These are phyloP conservation scores for Podospora bellae-mahoneyi DNA, from an alignment of 495 filamentous ascomycete genomes.

Conservation along the genomic window DNA sequence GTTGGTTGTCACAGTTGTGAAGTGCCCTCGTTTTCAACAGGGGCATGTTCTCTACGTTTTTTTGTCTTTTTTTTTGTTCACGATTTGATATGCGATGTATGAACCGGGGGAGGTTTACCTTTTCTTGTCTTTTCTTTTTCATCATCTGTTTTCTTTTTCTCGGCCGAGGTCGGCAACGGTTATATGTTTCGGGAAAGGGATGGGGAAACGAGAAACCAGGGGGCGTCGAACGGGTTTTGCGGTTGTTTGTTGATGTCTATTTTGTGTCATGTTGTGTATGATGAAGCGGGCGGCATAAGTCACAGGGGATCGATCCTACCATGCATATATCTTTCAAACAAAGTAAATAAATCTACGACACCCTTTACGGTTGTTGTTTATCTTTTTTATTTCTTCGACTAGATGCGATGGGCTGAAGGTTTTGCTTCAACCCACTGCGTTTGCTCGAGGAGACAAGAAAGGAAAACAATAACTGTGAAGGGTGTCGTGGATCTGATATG, in stretches of 20 bases:
- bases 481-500: too few species aligned
- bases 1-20: slow-evolving; percentile 1
- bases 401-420: too few species aligned
- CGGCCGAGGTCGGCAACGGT: background rate
- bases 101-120: background rate
- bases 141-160: background rate
- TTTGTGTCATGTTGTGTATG: background rate
- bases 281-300: background rate
- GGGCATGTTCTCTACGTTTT: background rate
- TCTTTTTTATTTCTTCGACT: too few species aligned
- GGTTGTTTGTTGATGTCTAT: background rate
- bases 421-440: too few species aligned
- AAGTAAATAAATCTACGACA: too few species aligned
- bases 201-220: background rate
- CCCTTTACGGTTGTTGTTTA: too few species aligned
- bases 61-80: background rate
- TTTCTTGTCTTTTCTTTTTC: background rate
- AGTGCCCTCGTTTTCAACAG: background rate
- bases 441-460: too few species aligned
- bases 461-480: too few species aligned
- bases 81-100: background rate
- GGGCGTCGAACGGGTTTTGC: background rate
- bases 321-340: background rate
- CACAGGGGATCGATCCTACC: background rate
- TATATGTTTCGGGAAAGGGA: background rate